Percentiles rank a stretch among this genome's conserved stretches.
These are phyloP conservation scores for Coniosporium tulheliwenetii DNA, from an alignment of 2,329 filamentous ascomycete genomes.

Conservation along the genomic window DNA sequence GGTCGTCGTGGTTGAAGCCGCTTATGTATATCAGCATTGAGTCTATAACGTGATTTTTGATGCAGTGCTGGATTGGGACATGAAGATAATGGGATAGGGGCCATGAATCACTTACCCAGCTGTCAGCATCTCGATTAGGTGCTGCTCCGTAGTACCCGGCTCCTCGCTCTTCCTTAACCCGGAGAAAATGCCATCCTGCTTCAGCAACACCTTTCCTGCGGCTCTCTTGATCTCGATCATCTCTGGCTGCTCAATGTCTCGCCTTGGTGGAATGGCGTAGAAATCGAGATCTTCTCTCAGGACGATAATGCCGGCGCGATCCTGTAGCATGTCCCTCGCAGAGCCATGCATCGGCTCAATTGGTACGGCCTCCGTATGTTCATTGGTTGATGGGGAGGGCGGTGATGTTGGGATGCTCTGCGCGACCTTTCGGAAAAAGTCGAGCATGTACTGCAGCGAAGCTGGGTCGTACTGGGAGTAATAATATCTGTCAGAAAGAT, in stretches of 20 bases:
- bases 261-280: constrained; percentile 78
- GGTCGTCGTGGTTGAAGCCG: constrained; percentile 90
- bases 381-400: constrained; percentile 43
- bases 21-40: constrained; percentile 28
- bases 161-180: constrained; percentile 91
- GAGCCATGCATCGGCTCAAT: constrained; percentile 59
- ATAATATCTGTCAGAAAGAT: constrained; percentile 40
- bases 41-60: background rate
- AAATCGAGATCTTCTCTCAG: constrained; percentile 93
- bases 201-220: constrained; percentile 69
- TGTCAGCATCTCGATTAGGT: constrained; percentile 97
- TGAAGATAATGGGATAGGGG: background rate
- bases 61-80: constrained; percentile 1
- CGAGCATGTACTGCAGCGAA: constrained; percentile 96
- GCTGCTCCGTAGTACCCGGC: constrained; percentile 89
- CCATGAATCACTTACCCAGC: constrained; percentile 55
- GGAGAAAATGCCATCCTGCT: constrained; percentile 90
- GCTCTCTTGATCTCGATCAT: constrained; percentile 96
- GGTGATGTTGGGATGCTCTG: constrained; percentile 78
- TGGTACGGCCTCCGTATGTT: constrained; percentile 36
- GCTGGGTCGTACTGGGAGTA: constrained; percentile 76
- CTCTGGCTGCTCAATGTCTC: constrained; percentile 70
- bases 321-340: constrained; percentile 63
- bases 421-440: constrained; percentile 92
- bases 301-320: constrained; percentile 91